Evolutionary conservation across 202 grass and related monocot species (phyloP), one percentile per base, ranked within the genome.

Genomic region (Hordeum pubiflorum): DNA sequence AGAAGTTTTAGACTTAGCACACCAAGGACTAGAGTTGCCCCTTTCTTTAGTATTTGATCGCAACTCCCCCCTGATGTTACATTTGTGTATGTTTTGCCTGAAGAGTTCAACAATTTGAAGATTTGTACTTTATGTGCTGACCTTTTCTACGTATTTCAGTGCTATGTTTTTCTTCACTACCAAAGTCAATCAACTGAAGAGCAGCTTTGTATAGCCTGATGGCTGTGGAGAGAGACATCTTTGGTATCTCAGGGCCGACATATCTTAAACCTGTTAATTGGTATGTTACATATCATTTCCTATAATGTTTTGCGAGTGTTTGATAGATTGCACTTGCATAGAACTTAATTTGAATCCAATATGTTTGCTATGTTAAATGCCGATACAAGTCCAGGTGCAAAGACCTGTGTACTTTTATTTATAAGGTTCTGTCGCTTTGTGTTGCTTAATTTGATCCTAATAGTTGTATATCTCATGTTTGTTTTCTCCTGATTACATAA

Each of bases 141-240:
- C 24, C 17, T 23, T 79, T 60, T 69, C 31, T 24, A 59, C n/a
- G 78, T 52, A 74, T 79, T 68, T 56, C 83, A 82, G 78, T 67
- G 59, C 50, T 54, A 68, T 89, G 65, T 74, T 82, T 58, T 72
- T 77, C 48, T 61, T 50, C 78, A 57, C 18, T 14, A 56, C 7
- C 14, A 8, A 44, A 59, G 27, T 7, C 80, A 26, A 69, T 50
- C 39, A 75, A 43, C 74, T 61, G 60, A 86, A 89, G 48, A 83
- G 63, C 74, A 29, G 4, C 57, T 66, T 64, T 68, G n/a, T 75
- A 84, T 72, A 80, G 79, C 66, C 17, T 17, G 27, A 98, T 98
- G 95, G 84, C 83, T 79, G 88, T 90, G 52, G 90, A 98, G 68
- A 98, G 78, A 70, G 95, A 98, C 72, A 56, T 93, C 3, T 95